Base-by-base conservation (phyloP, 805 yeast species). In the Metschnikowia similis region DNA sequence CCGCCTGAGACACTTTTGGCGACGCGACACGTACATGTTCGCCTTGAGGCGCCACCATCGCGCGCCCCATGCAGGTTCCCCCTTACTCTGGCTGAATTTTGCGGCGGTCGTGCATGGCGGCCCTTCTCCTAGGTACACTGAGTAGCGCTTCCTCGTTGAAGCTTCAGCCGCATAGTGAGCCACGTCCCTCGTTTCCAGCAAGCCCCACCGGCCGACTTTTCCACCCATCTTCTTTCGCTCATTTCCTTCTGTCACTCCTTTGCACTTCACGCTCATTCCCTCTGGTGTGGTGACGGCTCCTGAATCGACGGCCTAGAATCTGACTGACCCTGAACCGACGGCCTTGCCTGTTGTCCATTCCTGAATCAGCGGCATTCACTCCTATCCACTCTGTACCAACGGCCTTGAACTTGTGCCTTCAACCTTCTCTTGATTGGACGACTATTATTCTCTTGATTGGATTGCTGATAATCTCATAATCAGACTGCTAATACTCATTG, bases 151-250 rank as follows among this genome's bases (percentile, higher is more conserved):
- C 10, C 29, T 38, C 27, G 29, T 17, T 7, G 13, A 21, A 32
- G 21, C 27, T 28, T 14, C 46, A 43, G 46, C 46, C 46, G 46
- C 35, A 43, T 28, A 14, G 28, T n/a, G 47, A 41, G n/a, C 31
- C 35, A 28, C 49, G 46, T 47, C 49, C 39, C 31, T 29, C 29
- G 30, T 36, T 38, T 26, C 47, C 27, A 8, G n/a, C 41, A 28
- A 9, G 36, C 30, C 45, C 26, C 45, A 32, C 31, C 31, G 27
- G 32, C 32, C 5, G 29, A 21, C 32, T 34, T 34, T 28, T 32
- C 9, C 30, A 11, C 21, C 40, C n/a, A 41, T 38, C 26, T 21
- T 29, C 10, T 29, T 27, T 28, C 30, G 16, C 30, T 28, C 39
- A 13, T 29, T 27, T 21, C 30, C 17, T 35, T 28, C 39, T 26